phyloP scores from a whole-genome alignment of 495 filamentous ascomycete species.

The Rhizodiscina lignyota region DNA sequence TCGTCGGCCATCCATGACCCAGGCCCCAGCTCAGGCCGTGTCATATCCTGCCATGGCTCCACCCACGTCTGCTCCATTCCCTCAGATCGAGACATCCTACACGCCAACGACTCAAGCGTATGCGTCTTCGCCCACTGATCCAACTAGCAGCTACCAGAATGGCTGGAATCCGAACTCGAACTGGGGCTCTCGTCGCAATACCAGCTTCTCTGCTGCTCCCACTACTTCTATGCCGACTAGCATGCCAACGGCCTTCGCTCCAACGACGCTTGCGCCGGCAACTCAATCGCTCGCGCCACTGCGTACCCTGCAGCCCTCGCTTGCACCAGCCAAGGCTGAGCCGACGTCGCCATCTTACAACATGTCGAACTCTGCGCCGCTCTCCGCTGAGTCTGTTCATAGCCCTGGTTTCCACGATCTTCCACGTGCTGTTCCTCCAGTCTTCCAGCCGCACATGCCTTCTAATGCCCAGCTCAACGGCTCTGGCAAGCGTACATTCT shows the following conservation, averaged over 20 bases:
- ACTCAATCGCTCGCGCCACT: constrained; percentile 10
- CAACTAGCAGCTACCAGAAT: too few species aligned
- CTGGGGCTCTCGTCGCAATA: too few species aligned
- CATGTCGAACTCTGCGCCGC: background rate
- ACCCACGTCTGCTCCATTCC: constrained; percentile 5
- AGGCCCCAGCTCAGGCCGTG: constrained; percentile 4
- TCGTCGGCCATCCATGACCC: constrained; percentile 13
- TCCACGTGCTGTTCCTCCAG: background rate
- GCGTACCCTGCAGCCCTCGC: constrained; percentile 3
- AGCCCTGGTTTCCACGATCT: too few species aligned
- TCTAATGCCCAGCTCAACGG: constrained; percentile 3
- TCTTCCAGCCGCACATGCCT: constrained; percentile 1
- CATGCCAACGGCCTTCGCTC: too few species aligned
- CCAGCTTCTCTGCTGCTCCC: too few species aligned
- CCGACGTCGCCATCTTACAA: constrained; percentile 6
- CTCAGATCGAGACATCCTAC: constrained; percentile 7
- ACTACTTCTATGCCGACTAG: too few species aligned
- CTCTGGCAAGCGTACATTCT: constrained; percentile 18
- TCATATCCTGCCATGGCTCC: constrained; percentile 10
- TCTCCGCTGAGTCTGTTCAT: too few species aligned
- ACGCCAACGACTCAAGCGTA: too few species aligned
- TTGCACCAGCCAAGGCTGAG: constrained; percentile 7
- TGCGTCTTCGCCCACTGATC: too few species aligned
- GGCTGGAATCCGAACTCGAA: too few species aligned
- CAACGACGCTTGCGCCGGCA: too few species aligned